Conservation (phyloP, 352 stramenopile genomes). For the Blastocystis sp. region DNA sequence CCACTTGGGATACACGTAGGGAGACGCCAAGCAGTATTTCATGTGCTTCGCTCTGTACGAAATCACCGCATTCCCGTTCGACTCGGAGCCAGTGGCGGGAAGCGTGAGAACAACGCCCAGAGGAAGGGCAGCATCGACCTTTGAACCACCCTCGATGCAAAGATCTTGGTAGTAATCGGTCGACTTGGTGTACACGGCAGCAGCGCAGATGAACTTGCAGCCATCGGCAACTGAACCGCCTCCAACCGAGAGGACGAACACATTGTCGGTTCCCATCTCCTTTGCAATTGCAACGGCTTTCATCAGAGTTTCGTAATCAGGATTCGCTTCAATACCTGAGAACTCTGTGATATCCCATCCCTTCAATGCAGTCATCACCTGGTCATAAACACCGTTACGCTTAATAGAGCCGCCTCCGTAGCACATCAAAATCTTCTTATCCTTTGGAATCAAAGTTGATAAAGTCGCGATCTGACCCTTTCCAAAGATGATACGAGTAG, state of each 20-base stretch:
- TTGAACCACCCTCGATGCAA: not conserved
- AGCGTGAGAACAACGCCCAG: slow-evolving; percentile 43
- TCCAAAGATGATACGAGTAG: slow-evolving; percentile 59
- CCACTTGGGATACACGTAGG: slow-evolving; percentile 15
- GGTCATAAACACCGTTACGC: slow-evolving; percentile 57
- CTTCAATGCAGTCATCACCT: slow-evolving; percentile 35
- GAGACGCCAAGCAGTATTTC: slow-evolving; percentile 5
- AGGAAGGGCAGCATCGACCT: slow-evolving; percentile 32
- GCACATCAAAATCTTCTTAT: slow-evolving; percentile 59
- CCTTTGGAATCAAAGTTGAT: slow-evolving; percentile 39
- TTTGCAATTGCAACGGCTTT: slow-evolving; percentile 40
- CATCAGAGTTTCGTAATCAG: slow-evolving; percentile 56
- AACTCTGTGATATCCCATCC: slow-evolving; percentile 52
- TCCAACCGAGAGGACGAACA: slow-evolving; percentile 54
- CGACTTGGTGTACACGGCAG: slow-evolving; percentile 48
- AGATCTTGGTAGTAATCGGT: slow-evolving; percentile 44
- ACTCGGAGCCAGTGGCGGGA: slow-evolving; percentile 54
- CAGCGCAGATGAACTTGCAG: slow-evolving; percentile 56
- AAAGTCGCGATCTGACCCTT: slow-evolving; percentile 56
- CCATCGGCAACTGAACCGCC: slow-evolving; percentile 56
- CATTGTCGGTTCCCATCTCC: slow-evolving; percentile 51
- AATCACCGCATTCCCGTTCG: slow-evolving; percentile 56
- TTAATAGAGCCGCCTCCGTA: slow-evolving; percentile 59
- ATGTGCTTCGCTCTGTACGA: slow-evolving; percentile 60
- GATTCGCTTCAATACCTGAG: slow-evolving; percentile 51